A percentile compares a stretch with the other conserved stretches of the same genome.
Evolutionary conservation across 176 grass and related monocot species (phyloP).

Genomic region (Saccharum spontaneum): DNA sequence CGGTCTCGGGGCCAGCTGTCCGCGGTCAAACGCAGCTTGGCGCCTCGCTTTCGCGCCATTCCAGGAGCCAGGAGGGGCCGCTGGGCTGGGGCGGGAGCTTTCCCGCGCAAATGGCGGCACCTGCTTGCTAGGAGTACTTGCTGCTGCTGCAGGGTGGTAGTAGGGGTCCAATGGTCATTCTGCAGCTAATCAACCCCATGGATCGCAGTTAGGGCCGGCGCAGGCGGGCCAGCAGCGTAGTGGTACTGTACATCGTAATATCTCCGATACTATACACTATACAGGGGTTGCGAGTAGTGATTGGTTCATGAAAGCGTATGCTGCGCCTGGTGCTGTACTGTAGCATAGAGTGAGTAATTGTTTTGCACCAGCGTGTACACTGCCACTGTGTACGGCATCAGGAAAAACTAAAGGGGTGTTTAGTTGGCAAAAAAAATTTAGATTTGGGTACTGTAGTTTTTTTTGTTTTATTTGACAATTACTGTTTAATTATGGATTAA

Average conservation of each 20-base stretch:
- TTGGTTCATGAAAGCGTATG: neutral
- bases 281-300: too few species aligned
- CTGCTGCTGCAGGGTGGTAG: neutral
- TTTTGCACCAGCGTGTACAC: too few species aligned
- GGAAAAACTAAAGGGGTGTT: too few species aligned
- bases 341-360: too few species aligned
- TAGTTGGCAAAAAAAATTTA: too few species aligned
- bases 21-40: constrained; percentile 37
- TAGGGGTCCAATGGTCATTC: neutral
- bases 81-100: neutral
- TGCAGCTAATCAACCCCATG: neutral
- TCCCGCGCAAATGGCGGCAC: constrained; percentile 42
- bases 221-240: neutral
- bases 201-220: neutral
- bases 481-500: too few species aligned
- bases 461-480: too few species aligned
- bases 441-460: too few species aligned
- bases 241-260: too few species aligned
- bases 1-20: constrained; percentile 30
- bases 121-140: neutral
- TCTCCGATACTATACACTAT: neutral
- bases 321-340: neutral
- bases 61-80: neutral
- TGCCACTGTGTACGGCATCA: too few species aligned
- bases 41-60: constrained; percentile 44